Evolutionary conservation across 2,329 filamentous ascomycete genomes (phyloP), one percentile per base, ranked within the genome.

Genomic region (Rutstroemia sp.): DNA sequence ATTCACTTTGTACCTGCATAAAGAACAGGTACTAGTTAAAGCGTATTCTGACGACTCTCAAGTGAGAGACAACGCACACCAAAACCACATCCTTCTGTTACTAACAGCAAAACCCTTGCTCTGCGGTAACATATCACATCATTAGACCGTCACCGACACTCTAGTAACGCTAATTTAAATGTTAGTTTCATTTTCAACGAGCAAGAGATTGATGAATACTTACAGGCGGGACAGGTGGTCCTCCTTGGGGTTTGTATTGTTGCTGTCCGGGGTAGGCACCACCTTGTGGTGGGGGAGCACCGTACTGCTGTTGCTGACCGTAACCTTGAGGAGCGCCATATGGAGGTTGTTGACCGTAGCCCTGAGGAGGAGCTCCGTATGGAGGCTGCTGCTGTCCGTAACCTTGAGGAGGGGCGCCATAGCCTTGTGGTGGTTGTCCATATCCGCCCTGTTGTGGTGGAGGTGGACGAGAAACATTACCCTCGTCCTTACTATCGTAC

Each of bases 401-500:
- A 6, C 51, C 51, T 16, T 54, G 51, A 40, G 51, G 51, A 48
- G 51, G 51, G 9, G 51, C 44, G 16, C 44, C 52, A 7, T 54
- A 50, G 2, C 46, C 52, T 8, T 40, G 52, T 39, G 30, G 54
- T 47, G 53, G 64, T 36, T 62, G 59, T 48, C 66, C 64, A 40
- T 67, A 67, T 14, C 59, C 60, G 34, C 45, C 59, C 56, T 61
- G 57, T 40, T 60, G 57, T 39, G 48, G 57, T 39, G 48, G 48
- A n/a, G 25, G 48, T 21, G 54, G 54, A 34, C 48, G 39, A 14
- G 39, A 34, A n/a, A 40, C 48, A 27, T 17, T 21, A 30, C 54
- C 30, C 69, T 86, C 83, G 61, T 86, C 83, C 68, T 86, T 83
- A 63, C 75, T 77, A 61, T 86, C 83, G 62, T 86, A 86, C 19